Percentiles rank a stretch among this genome's conserved stretches.
phyloP scores from a whole-genome alignment of 179 eudicot genomes.

The Corrigiola litoralis region DNA sequence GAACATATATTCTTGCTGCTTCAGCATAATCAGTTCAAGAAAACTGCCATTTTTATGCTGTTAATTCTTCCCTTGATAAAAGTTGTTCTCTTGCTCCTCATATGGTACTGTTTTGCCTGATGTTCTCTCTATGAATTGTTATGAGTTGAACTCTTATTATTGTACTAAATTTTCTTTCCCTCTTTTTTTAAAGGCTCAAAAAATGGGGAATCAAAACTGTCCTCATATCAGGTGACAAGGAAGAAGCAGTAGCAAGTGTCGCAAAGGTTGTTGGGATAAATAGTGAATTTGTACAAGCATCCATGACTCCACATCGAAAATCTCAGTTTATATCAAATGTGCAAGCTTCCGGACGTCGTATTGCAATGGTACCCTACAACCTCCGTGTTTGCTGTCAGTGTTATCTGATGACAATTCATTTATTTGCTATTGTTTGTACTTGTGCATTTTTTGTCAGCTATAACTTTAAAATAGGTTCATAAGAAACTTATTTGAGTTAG shows the following conservation, averaged over 20 bases:
- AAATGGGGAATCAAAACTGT: conserved; percentile 60
- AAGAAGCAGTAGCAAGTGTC: conserved; percentile 89
- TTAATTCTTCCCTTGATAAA: no score
- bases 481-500: background rate
- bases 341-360: conserved; percentile 66
- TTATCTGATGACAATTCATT: background rate
- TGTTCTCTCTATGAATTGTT: background rate
- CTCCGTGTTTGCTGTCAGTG: background rate
- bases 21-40: no score
- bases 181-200: conserved; percentile 44
- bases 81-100: no score
- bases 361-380: conserved; percentile 72
- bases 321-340: conserved; percentile 59
- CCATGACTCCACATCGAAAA: conserved; percentile 77
- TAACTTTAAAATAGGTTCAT: no score
- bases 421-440: background rate
- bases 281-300: conserved; percentile 54
- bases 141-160: background rate
- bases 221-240: conserved; percentile 93
- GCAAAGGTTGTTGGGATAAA: conserved; percentile 72
- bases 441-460: background rate
- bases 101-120: background rate
- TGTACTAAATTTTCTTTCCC: background rate
- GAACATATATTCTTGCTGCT: no score
- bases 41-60: no score